A percentile compares a stretch with the other conserved stretches of the same genome.
phyloP scores from a whole-genome alignment of 2,329 filamentous ascomycete genomes.

The Alternaria sp. region DNA sequence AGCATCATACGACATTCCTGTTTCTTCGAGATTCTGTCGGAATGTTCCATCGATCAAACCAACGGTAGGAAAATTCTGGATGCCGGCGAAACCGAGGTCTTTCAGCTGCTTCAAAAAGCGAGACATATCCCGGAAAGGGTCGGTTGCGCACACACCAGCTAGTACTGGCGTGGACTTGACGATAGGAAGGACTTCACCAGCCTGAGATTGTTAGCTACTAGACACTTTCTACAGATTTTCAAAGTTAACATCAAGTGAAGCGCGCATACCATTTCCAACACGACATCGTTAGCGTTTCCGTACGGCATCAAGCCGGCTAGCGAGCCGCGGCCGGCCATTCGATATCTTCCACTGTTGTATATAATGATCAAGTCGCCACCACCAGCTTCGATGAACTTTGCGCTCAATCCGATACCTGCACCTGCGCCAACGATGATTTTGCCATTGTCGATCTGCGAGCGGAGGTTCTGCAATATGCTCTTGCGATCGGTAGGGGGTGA shows the following conservation, averaged over 20 bases:
- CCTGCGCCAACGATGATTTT: conserved; percentile 73
- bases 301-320: conserved; percentile 76
- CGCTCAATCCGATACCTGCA: conserved; percentile 73
- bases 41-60: conserved; percentile 75
- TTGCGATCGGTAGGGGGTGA: conserved; percentile 65
- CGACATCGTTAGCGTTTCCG: conserved; percentile 74
- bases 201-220: conserved; percentile 51
- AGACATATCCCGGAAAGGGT: conserved; percentile 72
- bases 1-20: conserved; percentile 72
- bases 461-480: conserved; percentile 64
- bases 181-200: conserved; percentile 71
- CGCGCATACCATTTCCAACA: conserved; percentile 69
- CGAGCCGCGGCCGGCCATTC: conserved; percentile 76
- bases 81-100: conserved; percentile 71
- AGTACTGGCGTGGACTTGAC: conserved; percentile 71
- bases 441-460: conserved; percentile 63
- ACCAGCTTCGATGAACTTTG: conserved; percentile 74
- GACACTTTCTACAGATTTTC: too few relatives aligned
- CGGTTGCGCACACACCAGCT: conserved; percentile 75
- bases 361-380: conserved; percentile 75
- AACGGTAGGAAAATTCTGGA: conserved; percentile 79
- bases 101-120: conserved; percentile 68
- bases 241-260: background rate
- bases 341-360: conserved; percentile 76
- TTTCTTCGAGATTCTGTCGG: conserved; percentile 73